These are phyloP conservation scores for Moniliella sp. DNA, from an alignment of 1,284 basidiomycete species.

Conservation along the genomic window DNA sequence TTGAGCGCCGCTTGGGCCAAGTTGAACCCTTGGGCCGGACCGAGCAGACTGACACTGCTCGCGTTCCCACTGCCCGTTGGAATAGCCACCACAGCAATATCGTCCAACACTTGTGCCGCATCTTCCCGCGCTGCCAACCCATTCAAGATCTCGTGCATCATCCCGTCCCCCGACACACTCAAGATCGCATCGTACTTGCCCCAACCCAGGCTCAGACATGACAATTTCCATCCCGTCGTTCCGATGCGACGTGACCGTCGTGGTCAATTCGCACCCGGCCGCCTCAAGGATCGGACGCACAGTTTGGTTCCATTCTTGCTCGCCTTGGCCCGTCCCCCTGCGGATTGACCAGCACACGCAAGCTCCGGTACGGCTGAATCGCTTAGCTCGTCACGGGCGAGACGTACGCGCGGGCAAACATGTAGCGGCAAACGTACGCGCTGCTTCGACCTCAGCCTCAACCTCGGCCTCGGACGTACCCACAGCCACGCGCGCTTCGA, in stretches of 20 bases:
- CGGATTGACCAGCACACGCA: slow-evolving; percentile 58
- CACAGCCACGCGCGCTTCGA: slow-evolving; percentile 20
- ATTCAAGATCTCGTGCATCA: slow-evolving; percentile 75
- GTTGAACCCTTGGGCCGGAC: slow-evolving; percentile 19
- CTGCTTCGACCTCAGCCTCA: slow-evolving; percentile 4
- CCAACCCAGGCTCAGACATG: slow-evolving; percentile 39
- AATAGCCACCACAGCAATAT: slow-evolving; percentile 58
- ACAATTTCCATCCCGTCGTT: slow-evolving; percentile 54
- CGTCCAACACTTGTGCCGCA: slow-evolving; percentile 49
- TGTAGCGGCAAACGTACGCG: neutral
- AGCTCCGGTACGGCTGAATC: slow-evolving; percentile 8
- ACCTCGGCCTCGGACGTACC: slow-evolving; percentile 4
- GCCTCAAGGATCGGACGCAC: slow-evolving; percentile 60
- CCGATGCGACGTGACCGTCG: slow-evolving; percentile 39
- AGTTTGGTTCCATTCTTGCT: slow-evolving; percentile 43
- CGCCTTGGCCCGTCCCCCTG: slow-evolving; percentile 61
- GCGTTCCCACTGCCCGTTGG: slow-evolving; percentile 72
- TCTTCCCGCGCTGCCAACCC: slow-evolving; percentile 55
- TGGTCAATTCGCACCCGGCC: slow-evolving; percentile 49
- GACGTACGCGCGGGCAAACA: slow-evolving; percentile 13
- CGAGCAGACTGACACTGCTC: slow-evolving; percentile 49
- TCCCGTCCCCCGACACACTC: slow-evolving; percentile 67
- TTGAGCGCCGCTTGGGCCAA: slow-evolving; percentile 48
- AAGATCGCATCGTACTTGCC: slow-evolving; percentile 47
- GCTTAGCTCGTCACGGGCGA: too few species aligned